phyloP scores from a whole-genome alignment of 139 green algal species.

The Parachlorella kessleri region DNA sequence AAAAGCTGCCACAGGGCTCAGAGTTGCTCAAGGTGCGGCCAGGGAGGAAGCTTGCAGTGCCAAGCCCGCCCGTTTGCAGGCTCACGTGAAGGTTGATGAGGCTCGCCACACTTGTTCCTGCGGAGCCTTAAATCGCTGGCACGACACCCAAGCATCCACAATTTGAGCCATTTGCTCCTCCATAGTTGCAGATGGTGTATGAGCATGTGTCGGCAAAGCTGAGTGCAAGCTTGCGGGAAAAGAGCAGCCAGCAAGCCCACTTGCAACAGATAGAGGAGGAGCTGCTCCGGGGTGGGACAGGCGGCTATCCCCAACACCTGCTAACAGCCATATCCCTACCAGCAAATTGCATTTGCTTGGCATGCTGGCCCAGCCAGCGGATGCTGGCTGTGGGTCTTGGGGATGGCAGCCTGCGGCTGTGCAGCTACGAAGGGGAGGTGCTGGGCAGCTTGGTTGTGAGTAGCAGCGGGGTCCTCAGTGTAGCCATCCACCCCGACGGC shows the following conservation, averaged over 20 bases:
- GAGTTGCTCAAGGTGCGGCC: conserved; percentile 55
- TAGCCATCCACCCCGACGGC: conserved; percentile 23
- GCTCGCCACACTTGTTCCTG: too few species aligned
- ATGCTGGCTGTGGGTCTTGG: not conserved
- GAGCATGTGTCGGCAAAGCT: too few species aligned
- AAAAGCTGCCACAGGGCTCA: conserved; percentile 41
- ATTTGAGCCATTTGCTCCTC: too few species aligned
- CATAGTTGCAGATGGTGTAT: too few species aligned
- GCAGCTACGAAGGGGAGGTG: conserved; percentile 7
- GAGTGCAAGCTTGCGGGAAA: too few species aligned
- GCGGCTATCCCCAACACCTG: conserved; percentile 19
- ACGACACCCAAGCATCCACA: too few species aligned
- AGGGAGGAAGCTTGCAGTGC: too few species aligned
- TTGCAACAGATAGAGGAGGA: not conserved
- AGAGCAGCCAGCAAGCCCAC: too few species aligned
- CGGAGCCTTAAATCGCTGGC: too few species aligned
- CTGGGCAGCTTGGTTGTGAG: conserved; percentile 6
- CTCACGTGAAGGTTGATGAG: too few species aligned
- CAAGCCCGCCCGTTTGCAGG: too few species aligned
- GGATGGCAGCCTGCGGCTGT: not conserved
- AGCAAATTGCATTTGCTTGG: conserved; percentile 11
- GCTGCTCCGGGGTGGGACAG: conserved; percentile 11
- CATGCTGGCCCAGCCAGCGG: conserved; percentile 1
- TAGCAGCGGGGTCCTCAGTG: conserved; percentile 44
- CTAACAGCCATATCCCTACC: not conserved